Evolutionary conservation across 257 asterid genomes (phyloP), one percentile per base, ranked within the genome.

Genomic region (Mentha longifolia): DNA sequence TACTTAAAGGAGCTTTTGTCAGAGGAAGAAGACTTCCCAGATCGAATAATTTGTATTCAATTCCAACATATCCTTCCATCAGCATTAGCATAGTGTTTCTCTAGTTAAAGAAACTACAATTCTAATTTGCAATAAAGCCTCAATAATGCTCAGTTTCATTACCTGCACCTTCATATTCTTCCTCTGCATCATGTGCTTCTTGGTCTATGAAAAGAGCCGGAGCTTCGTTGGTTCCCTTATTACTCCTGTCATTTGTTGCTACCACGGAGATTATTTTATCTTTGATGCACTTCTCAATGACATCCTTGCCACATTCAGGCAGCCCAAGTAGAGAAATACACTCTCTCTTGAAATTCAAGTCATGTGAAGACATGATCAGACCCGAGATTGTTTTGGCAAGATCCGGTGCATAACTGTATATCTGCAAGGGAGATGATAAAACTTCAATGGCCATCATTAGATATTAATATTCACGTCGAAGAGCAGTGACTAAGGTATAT

Each of bases 311-410:
- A 3, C 68, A 54, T 69, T 76, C 86, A 45, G 79, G 79, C 77
- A 94, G 31, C 2, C 96, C 92, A 1, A 94, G 90, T 73, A 91
- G 90, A 63, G 96, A 82, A 22, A 80, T 50, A 59, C 99, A 94
- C 64, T 94, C 96, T 69, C 70, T 77, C 85, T 85, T 84, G 84
- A 91, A 94, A 72, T 75, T 71, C 70, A 33, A 47, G 79, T 94
- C 96, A 20, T 78, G 75, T 22, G 97, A 94, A 55, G 97, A 83
- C 76, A 75, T 65, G 73, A 94, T 81, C 81, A 94, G 81, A 17
- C 88, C 86, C 15, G 97, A 82, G 61, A 91, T 81, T 42, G 96
- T 78, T 83, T 83, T 86, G 28, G 98, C 95, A 75, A 94, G 96
- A 55, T 91, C 93, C 14, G 97, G 97, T 39, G 92, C 97, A 61